phyloP scores from a whole-genome alignment of 371 early-diverging fungal genomes.

The Fennellomyces sp. region DNA sequence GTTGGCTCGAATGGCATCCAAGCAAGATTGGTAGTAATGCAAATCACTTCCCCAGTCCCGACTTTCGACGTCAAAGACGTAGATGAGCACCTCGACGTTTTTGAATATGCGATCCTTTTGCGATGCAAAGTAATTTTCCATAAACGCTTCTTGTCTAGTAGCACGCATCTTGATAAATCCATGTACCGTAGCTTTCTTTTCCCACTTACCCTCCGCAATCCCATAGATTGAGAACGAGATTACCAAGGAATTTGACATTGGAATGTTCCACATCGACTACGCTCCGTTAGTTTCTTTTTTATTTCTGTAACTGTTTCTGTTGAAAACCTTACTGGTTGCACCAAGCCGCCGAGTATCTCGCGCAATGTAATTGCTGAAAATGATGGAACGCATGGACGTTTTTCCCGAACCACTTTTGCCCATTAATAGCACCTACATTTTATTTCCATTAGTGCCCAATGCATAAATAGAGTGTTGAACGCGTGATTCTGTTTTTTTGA shows the following conservation, averaged over 20 bases:
- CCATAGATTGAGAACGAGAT: slow-evolving; percentile 94
- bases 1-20: slow-evolving; percentile 81
- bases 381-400: slow-evolving; percentile 98
- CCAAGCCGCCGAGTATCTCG: slow-evolving; percentile 93
- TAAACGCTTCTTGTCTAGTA: slow-evolving; percentile 89
- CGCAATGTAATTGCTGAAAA: slow-evolving; percentile 96
- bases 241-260: slow-evolving; percentile 93
- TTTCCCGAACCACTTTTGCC: slow-evolving; percentile 97
- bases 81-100: slow-evolving; percentile 97
- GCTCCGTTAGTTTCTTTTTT: neutral
- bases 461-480: too few relatives aligned
- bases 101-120: slow-evolving; percentile 94
- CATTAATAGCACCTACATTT: slow-evolving; percentile 96
- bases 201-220: slow-evolving; percentile 84
- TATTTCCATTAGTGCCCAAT: too few relatives aligned
- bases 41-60: slow-evolving; percentile 90
- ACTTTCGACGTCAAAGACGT: slow-evolving; percentile 96
- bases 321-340: slow-evolving; percentile 78
- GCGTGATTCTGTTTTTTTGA: too few relatives aligned
- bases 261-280: slow-evolving; percentile 96
- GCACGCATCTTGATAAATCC: too few relatives aligned
- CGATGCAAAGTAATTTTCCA: slow-evolving; percentile 94
- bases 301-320: neutral
- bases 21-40: slow-evolving; percentile 87
- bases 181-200: too few relatives aligned